A percentile compares a stretch with the other conserved stretches of the same genome.
phyloP scores from a whole-genome alignment of 306 rosid species.

The Hippophae gyantsensis region DNA sequence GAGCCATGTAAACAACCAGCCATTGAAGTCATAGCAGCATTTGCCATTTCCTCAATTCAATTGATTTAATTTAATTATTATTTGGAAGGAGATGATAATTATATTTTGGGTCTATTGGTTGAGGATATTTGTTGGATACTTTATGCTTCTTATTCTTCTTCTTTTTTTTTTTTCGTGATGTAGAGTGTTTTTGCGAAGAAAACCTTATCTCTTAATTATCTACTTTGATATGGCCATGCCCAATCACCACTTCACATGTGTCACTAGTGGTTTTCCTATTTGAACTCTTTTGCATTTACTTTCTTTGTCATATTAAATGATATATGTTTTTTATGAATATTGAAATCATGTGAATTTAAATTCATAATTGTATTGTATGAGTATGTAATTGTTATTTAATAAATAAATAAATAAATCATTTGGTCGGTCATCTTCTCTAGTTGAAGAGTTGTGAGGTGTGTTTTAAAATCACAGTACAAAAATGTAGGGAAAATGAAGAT shows the following conservation, averaged over 20 bases:
- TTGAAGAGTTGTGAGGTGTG: no score
- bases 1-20: constrained; percentile 66
- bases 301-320: no score
- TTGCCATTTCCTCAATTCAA: constrained; percentile 38
- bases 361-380: no score
- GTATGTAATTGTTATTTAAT: no score
- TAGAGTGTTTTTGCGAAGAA: constrained; percentile 13
- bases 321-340: no score
- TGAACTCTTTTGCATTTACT: constrained; percentile 40
- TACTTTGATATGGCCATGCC: constrained; percentile 47
- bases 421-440: no score
- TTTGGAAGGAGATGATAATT: constrained; percentile 16
- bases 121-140: background rate
- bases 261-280: background rate
- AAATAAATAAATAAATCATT: no score
- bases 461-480: no score
- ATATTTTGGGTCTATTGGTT: constrained; percentile 8
- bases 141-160: constrained; percentile 17
- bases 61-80: background rate
- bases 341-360: no score
- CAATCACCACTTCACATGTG: constrained; percentile 24
- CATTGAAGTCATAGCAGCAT: constrained; percentile 89
- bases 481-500: no score
- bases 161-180: constrained; percentile 62
- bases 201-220: constrained; percentile 62